Conservation (phyloP, 352 stramenopile species). For the Globisporangium recalcitrans region DNA sequence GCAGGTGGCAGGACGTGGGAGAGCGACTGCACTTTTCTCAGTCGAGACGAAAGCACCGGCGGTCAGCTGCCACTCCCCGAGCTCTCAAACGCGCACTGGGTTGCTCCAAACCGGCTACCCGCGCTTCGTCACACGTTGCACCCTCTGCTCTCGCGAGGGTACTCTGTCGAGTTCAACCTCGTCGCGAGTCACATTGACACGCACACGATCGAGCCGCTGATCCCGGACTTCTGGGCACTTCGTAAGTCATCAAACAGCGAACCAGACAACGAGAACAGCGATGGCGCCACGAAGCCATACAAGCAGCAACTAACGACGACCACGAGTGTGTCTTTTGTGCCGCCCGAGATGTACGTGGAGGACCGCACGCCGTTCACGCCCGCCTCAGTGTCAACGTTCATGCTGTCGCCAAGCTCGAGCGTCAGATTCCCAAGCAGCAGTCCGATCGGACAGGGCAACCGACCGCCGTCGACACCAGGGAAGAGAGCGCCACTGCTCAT, state of each 20-base stretch:
- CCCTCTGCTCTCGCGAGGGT: conserved; percentile 35
- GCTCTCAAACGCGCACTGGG: conserved; percentile 28
- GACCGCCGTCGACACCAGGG: background rate
- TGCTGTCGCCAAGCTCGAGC: background rate
- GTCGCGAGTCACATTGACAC: conserved; percentile 50
- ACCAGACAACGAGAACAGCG: background rate
- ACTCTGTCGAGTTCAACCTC: conserved; percentile 48
- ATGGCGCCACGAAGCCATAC: background rate
- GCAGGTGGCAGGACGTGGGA: conserved; percentile 32
- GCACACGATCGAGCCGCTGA: conserved; percentile 48
- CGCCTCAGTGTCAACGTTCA: conserved; percentile 1
- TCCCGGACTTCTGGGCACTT: conserved; percentile 27
- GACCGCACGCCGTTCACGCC: conserved; percentile 22
- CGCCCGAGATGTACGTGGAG: conserved; percentile 45
- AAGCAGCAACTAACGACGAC: background rate
- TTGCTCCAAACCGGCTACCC: conserved; percentile 19
- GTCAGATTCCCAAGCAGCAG: background rate
- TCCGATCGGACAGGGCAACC: background rate
- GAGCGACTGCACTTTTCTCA: conserved; percentile 52
- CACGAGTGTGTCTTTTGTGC: conserved; percentile 25
- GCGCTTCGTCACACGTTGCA: conserved; percentile 27
- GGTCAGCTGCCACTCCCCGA: conserved; percentile 24
- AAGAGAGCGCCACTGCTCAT: conserved; percentile 8
- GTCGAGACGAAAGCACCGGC: conserved; percentile 9
- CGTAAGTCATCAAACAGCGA: conserved; percentile 4